Percentiles rank a stretch among this genome's conserved stretches.
Conservation (phyloP, 805 yeast genomes). For the Starmerella roubikii region DNA sequence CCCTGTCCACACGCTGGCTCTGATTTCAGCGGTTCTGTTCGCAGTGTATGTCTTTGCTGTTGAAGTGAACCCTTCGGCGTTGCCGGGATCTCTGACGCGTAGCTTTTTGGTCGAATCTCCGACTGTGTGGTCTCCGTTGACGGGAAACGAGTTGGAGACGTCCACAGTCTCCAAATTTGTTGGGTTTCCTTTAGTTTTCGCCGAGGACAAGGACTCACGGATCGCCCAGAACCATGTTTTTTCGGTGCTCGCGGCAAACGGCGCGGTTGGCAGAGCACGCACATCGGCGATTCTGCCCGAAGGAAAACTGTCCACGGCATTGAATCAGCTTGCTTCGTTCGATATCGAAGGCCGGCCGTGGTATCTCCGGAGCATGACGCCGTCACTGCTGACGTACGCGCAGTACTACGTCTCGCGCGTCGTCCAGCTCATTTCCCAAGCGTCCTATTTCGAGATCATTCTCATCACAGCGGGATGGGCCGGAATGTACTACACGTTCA, state of each 20-base stretch:
- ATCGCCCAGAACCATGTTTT: slow-evolving; percentile 4
- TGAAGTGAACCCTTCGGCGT: slow-evolving; percentile 26
- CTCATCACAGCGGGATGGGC: slow-evolving; percentile 67
- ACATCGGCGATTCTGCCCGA: slow-evolving; percentile 7
- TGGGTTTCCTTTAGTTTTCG: slow-evolving; percentile 17
- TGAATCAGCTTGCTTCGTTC: slow-evolving; percentile 9
- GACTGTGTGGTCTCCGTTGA: slow-evolving; percentile 10
- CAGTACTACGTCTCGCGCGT: slow-evolving; percentile 26
- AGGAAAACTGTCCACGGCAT: slow-evolving; percentile 1
- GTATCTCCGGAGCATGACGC: slow-evolving; percentile 29
- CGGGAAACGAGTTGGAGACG: slow-evolving; percentile 1
- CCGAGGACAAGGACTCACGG: slow-evolving; percentile 2
- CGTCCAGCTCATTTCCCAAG: slow-evolving; percentile 34
- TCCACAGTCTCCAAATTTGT: slow-evolving; percentile 11
- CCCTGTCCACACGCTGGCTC: slow-evolving; percentile 76
- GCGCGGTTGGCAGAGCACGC: neutral
- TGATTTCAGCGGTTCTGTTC: slow-evolving; percentile 61
- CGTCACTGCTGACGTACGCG: slow-evolving; percentile 28
- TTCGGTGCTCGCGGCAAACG: neutral
- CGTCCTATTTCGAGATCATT: slow-evolving; percentile 75
- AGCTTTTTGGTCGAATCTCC: slow-evolving; percentile 14
- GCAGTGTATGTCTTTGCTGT: slow-evolving; percentile 58
- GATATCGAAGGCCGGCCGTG: slow-evolving; percentile 27
- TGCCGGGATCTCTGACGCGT: slow-evolving; percentile 17
- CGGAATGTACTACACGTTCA: slow-evolving; percentile 77